phyloP scores from a whole-genome alignment of 306 rosid species.

The Ochetophila trinervis region DNA sequence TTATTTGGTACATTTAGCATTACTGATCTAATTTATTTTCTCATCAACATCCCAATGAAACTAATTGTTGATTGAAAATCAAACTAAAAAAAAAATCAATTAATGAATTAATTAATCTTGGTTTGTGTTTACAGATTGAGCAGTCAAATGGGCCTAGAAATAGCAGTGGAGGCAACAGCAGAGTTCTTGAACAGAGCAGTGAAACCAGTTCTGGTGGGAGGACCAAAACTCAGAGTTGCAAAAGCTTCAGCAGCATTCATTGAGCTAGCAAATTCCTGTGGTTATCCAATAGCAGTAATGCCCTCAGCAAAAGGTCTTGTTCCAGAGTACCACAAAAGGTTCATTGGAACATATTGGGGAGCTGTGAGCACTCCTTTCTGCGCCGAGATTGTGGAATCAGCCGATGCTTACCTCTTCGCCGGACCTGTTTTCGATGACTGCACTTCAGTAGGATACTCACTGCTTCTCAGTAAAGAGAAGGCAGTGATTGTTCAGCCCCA shows the following conservation, averaged over 20 bases:
- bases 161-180: slow-evolving; percentile 4
- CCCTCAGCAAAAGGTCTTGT: slow-evolving; percentile 7
- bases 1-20: too few species aligned
- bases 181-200: slow-evolving; percentile 2
- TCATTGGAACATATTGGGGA: slow-evolving; percentile 15
- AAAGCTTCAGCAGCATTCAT: not conserved
- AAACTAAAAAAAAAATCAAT: too few species aligned
- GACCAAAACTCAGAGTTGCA: not conserved
- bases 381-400: not conserved
- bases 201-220: not conserved
- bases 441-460: not conserved
- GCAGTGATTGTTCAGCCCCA: not conserved
- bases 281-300: not conserved
- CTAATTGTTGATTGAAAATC: too few species aligned
- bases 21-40: too few species aligned
- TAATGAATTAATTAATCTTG: too few species aligned
- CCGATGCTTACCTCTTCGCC: slow-evolving; percentile 12
- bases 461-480: not conserved
- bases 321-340: not conserved
- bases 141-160: not conserved
- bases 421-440: slow-evolving; percentile 10
- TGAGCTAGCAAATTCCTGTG: slow-evolving; percentile 1
- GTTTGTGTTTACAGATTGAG: not conserved
- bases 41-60: too few species aligned
- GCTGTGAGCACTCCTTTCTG: slow-evolving; percentile 1